phyloP scores from a whole-genome alignment of 2,329 filamentous ascomycete species.

The Aspergillus sp. region DNA sequence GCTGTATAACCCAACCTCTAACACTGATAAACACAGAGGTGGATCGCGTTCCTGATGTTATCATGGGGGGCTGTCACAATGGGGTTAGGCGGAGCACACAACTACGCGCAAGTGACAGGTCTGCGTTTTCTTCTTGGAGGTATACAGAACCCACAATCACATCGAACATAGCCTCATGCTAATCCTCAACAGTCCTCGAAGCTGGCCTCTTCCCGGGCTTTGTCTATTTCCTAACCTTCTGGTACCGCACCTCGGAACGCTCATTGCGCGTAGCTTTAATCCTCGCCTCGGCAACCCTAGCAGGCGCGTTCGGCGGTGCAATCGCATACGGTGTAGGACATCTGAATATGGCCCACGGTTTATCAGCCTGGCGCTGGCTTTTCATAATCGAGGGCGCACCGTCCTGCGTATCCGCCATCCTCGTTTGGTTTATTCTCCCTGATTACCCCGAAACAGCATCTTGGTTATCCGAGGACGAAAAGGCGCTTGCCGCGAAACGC shows the following conservation, averaged over 20 bases:
- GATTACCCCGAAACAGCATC: constrained; percentile 51
- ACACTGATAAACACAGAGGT: constrained; percentile 30
- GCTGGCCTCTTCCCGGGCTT: constrained; percentile 52
- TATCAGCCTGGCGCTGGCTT: constrained; percentile 49
- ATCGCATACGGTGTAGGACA: constrained; percentile 54
- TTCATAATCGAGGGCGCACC: constrained; percentile 48
- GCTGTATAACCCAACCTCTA: background rate
- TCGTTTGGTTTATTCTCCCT: constrained; percentile 49
- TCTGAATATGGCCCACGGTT: constrained; percentile 30
- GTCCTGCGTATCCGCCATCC: constrained; percentile 36
- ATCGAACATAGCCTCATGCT: background rate
- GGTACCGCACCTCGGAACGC: constrained; percentile 57
- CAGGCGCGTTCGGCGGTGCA: constrained; percentile 54
- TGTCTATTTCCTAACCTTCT: constrained; percentile 52
- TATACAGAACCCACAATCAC: background rate
- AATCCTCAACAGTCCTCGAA: constrained; percentile 41
- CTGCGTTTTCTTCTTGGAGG: constrained; percentile 49
- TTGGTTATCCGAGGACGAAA: constrained; percentile 49
- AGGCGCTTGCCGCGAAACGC: constrained; percentile 41
- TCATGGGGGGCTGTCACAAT: constrained; percentile 51
- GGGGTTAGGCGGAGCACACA: constrained; percentile 47
- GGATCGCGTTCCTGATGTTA: constrained; percentile 53
- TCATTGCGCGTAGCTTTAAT: constrained; percentile 59
- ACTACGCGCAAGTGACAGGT: constrained; percentile 45
- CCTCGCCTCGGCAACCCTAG: constrained; percentile 56